Base-by-base conservation (phyloP, 495 filamentous ascomycete species). In the Tuber aestivum region DNA sequence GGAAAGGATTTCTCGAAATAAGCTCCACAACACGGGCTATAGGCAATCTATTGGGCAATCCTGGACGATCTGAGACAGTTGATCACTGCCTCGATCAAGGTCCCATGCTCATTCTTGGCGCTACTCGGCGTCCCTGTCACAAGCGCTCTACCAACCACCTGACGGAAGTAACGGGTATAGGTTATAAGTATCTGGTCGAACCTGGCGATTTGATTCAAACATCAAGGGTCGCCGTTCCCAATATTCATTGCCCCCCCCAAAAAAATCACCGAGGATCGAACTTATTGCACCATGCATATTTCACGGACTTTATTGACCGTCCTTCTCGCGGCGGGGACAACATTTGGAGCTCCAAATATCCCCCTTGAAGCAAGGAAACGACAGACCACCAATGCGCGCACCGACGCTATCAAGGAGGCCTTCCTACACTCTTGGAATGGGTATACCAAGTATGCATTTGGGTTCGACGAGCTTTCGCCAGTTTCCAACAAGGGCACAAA, bases 361-460 rank as follows among this genome's bases (percentile, higher is more conserved):
- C 78, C 77, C 35, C 38, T 73, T 14, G 18, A 70, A 16, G 56
- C 56, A 65, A 65, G 27, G 56, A 71, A 75, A n/a, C 75, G 45
- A 18, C 61, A 70, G n/a, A 14, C 8, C 16, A 38, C 27, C 18
- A n/a, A 37, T 23, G 74, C 68, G 37, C 86, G 90, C 76, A 88
- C 89, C 48, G 87, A 87, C 70, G 91, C 92, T 1, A 88, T 96
- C 40, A 93, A 91, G 81, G 88, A 90, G 72, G 90, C 91, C 1
- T 97, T 96, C 79, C 86, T 87, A 41, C 88, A 89, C 81, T 90
- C 93, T 4, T 97, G 93, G 92, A 84, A 92, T 79, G 93, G 92
- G 2, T 97, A 97, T 85, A 88, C 88, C 78, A 86, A 90, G 86
- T 91, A 94, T 83, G 92, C 93, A 0, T 94, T 92, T 77, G 92